A percentile compares a stretch with the other conserved stretches of the same genome.
phyloP scores from a whole-genome alignment of 176 grass and related monocot genomes.

The Cocos nucifera region DNA sequence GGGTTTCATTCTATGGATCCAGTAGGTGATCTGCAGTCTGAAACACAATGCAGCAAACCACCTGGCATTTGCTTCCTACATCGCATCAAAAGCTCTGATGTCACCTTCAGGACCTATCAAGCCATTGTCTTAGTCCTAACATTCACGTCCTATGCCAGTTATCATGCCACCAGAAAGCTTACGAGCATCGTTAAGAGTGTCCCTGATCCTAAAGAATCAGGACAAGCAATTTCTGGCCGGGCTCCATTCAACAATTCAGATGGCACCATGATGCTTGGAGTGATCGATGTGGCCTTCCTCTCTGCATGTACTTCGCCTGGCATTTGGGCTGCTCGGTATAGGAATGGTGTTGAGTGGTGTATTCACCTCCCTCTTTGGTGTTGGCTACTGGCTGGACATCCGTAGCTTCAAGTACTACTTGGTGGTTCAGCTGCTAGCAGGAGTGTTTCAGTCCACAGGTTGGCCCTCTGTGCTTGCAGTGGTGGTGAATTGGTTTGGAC shows the following conservation, averaged over 20 bases:
- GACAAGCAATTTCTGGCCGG: constrained; percentile 24
- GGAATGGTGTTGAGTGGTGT: constrained; percentile 67
- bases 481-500: constrained; percentile 84
- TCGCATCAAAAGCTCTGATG: too few relatives aligned
- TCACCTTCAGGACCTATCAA: too few relatives aligned
- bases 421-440: constrained; percentile 66
- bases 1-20: too few relatives aligned
- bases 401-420: constrained; percentile 68
- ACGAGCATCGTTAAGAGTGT: too few relatives aligned
- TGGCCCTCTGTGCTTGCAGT: constrained; percentile 84
- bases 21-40: too few relatives aligned
- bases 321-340: constrained; percentile 72
- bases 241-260: constrained; percentile 47
- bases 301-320: constrained; percentile 74
- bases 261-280: constrained; percentile 46
- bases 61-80: too few relatives aligned
- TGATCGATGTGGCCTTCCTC: constrained; percentile 69
- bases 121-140: too few relatives aligned
- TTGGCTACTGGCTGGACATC: constrained; percentile 75
- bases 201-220: too few relatives aligned
- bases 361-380: constrained; percentile 73
- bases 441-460: constrained; percentile 67
- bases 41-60: too few relatives aligned
- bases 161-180: too few relatives aligned
- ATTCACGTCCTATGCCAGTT: too few relatives aligned